These are phyloP conservation scores for Stachybotrys echinatus DNA, from an alignment of 2,329 filamentous ascomycete genomes.

Conservation along the genomic window DNA sequence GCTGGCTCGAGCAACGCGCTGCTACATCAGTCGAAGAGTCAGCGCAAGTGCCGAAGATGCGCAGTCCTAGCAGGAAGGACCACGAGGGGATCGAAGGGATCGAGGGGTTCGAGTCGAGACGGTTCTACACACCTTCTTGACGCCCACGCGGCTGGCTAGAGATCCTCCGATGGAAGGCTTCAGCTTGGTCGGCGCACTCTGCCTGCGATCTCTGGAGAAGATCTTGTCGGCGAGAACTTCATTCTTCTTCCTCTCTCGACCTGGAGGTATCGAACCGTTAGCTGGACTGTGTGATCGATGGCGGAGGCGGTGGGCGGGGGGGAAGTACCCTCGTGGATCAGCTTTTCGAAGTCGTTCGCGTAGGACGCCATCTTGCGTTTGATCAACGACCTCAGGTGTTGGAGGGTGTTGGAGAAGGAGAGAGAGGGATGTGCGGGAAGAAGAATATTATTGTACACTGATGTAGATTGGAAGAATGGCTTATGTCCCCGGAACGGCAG, in stretches of 20 bases:
- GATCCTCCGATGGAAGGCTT: conserved; percentile 45
- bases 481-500: no score
- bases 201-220: conserved; percentile 55
- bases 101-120: conserved; percentile 8
- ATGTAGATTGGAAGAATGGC: no score
- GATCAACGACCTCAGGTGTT: no score
- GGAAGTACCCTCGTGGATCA: conserved; percentile 46
- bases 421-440: no score
- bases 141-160: conserved; percentile 66
- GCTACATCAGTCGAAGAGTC: conserved; percentile 11
- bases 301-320: not conserved
- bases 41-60: not conserved
- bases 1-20: conserved; percentile 24
- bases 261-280: conserved; percentile 23
- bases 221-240: conserved; percentile 68
- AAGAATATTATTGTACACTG: no score
- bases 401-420: no score
- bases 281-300: not conserved
- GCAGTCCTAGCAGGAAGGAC: no score
- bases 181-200: conserved; percentile 48
- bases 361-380: conserved; percentile 37
- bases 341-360: conserved; percentile 48
- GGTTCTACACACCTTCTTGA: conserved; percentile 59
- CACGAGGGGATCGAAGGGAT: no score
- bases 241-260: conserved; percentile 65